Conservation (phyloP, 2,329 filamentous ascomycete species). For the Neofusicoccum sp. region DNA sequence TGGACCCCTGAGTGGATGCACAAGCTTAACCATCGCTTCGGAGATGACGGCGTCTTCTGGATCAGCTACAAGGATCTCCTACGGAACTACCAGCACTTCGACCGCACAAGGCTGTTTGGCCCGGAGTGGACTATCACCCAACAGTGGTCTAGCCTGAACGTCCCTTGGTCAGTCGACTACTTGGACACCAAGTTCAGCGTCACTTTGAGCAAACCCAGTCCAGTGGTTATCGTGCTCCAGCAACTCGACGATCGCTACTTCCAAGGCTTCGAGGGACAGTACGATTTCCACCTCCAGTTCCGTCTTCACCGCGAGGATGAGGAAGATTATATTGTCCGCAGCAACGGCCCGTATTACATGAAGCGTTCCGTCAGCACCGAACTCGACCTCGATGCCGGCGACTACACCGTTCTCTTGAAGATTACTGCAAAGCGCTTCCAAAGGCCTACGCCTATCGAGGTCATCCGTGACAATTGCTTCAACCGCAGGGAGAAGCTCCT, state of each 20-base stretch:
- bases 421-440: conserved; percentile 55
- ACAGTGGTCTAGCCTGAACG: conserved; percentile 59
- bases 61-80: conserved; percentile 55
- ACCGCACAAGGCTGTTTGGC: conserved; percentile 60
- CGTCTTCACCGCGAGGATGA: conserved; percentile 55
- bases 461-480: conserved; percentile 64
- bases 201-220: conserved; percentile 50
- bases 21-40: conserved; percentile 69
- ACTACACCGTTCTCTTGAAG: conserved; percentile 72
- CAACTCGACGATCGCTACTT: conserved; percentile 64
- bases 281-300: conserved; percentile 57
- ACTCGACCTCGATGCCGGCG: conserved; percentile 68
- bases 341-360: conserved; percentile 58
- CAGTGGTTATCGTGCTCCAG: conserved; percentile 58
- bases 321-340: conserved; percentile 55
- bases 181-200: conserved; percentile 60
- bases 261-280: conserved; percentile 50
- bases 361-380: conserved; percentile 74
- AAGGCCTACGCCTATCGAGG: conserved; percentile 61
- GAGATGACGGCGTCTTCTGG: conserved; percentile 68
- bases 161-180: conserved; percentile 62
- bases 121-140: conserved; percentile 60
- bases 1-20: conserved; percentile 79
- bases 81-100: conserved; percentile 58
- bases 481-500: conserved; percentile 57